Conservation (phyloP, 2,329 filamentous ascomycete genomes). For the Arthrobotrys musiformis region DNA sequence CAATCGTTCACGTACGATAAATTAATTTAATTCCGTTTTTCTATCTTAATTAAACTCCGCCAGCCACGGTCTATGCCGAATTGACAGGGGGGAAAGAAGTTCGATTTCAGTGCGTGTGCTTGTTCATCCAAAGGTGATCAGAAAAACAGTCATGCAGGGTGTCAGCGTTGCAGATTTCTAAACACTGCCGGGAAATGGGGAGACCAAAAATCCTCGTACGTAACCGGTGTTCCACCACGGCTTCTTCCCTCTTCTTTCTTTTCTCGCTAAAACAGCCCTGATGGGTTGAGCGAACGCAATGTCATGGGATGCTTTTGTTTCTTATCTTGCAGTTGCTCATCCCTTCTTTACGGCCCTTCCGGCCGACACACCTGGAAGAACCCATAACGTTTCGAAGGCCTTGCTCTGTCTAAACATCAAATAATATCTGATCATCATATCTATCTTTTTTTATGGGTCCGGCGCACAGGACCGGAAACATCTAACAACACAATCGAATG, state of each 20-base stretch:
- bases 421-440: background rate
- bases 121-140: background rate
- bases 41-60: background rate
- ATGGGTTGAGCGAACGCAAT: conserved; percentile 12
- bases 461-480: background rate
- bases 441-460: background rate
- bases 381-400: background rate
- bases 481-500: conserved; percentile 34
- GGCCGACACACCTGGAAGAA: background rate
- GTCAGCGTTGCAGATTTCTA: conserved; percentile 22
- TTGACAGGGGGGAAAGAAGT: background rate
- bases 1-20: background rate
- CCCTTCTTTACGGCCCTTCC: background rate
- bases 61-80: background rate
- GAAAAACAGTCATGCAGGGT: conserved; percentile 15
- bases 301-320: too few relatives aligned
- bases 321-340: conserved; percentile 11
- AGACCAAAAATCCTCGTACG: conserved; percentile 10
- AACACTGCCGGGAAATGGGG: conserved; percentile 17
- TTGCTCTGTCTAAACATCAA: background rate
- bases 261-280: conserved; percentile 14
- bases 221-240: conserved; percentile 13
- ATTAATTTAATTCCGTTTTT: background rate
- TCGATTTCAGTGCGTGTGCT: background rate
- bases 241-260: background rate